phyloP scores from a whole-genome alignment of 139 green algal species.

The Chlorella sp. region DNA sequence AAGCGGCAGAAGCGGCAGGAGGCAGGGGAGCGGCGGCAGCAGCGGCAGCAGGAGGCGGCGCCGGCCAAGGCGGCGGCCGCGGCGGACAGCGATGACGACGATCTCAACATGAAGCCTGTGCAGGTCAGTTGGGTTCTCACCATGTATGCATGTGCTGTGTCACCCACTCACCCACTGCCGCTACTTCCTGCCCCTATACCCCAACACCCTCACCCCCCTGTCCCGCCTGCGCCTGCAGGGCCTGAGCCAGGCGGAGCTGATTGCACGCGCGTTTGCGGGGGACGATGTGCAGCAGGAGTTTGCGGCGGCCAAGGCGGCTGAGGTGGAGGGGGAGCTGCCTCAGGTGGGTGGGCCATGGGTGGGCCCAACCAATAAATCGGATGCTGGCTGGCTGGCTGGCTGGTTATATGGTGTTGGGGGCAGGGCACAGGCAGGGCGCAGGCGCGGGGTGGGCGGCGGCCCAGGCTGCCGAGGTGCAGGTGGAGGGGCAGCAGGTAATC shows the following conservation, averaged over 20 bases:
- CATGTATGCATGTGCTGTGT: too few species aligned
- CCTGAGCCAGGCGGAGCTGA: constrained; percentile 63
- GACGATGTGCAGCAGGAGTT: constrained; percentile 96
- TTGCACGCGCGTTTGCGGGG: constrained; percentile 80
- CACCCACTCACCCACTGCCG: too few species aligned
- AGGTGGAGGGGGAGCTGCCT: constrained; percentile 87
- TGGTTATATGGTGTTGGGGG: neutral
- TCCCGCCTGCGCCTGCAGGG: neutral
- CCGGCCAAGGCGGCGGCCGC: neutral
- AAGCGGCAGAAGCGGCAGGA: constrained; percentile 26
- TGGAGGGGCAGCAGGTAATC: too few species aligned
- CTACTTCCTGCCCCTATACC: too few species aligned
- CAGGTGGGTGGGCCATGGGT: constrained; percentile 21
- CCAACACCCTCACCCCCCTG: too few species aligned
- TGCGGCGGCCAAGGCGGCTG: constrained; percentile 81
- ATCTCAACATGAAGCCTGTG: constrained; percentile 30
- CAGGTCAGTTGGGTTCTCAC: too few species aligned
- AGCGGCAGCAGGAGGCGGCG: constrained; percentile 2
- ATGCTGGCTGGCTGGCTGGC: neutral
- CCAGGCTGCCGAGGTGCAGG: too few species aligned
- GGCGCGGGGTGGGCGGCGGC: too few species aligned
- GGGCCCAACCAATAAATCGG: too few species aligned
- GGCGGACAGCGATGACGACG: constrained; percentile 19
- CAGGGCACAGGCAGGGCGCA: neutral
- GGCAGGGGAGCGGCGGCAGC: neutral